Conservation (phyloP, 129 eudicot species). For the Scalesia atractyloides region DNA sequence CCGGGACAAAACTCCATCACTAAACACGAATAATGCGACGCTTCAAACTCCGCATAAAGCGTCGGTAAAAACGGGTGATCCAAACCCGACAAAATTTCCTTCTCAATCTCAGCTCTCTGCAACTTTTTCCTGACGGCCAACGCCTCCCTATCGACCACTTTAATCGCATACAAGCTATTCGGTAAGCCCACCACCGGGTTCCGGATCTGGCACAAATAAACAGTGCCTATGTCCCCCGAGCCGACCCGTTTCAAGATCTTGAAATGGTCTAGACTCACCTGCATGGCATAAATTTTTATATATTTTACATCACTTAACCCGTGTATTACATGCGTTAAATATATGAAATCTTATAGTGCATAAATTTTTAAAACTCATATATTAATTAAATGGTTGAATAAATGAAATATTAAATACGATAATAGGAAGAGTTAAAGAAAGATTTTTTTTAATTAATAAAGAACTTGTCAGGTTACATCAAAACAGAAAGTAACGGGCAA, state of each 20-base stretch:
- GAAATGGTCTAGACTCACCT: constrained; percentile 62
- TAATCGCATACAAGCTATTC: constrained; percentile 62
- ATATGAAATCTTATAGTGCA: too few species aligned
- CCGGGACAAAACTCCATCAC: constrained; percentile 91
- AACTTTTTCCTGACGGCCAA: constrained; percentile 67
- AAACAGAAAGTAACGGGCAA: too few species aligned
- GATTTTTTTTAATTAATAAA: too few species aligned
- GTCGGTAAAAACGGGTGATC: constrained; percentile 85
- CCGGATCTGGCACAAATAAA: constrained; percentile 75
- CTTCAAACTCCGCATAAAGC: constrained; percentile 68
- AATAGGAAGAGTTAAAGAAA: too few species aligned
- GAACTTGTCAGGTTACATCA: too few species aligned
- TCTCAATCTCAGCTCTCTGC: constrained; percentile 77
- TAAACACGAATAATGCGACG: constrained; percentile 76
- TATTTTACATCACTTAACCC: too few species aligned
- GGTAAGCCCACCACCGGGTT: constrained; percentile 59
- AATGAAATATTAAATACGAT: too few species aligned
- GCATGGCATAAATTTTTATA: too few species aligned
- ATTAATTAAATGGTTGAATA: too few species aligned
- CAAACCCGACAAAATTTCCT: constrained; percentile 58
- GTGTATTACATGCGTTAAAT: too few species aligned
- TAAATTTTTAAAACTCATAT: too few species aligned
- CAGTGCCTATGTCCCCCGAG: constrained; percentile 68
- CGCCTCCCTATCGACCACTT: constrained; percentile 81
- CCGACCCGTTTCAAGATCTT: constrained; percentile 65